Conservation (phyloP, 2,329 filamentous ascomycete species). For the Byssochlamys sp. region DNA sequence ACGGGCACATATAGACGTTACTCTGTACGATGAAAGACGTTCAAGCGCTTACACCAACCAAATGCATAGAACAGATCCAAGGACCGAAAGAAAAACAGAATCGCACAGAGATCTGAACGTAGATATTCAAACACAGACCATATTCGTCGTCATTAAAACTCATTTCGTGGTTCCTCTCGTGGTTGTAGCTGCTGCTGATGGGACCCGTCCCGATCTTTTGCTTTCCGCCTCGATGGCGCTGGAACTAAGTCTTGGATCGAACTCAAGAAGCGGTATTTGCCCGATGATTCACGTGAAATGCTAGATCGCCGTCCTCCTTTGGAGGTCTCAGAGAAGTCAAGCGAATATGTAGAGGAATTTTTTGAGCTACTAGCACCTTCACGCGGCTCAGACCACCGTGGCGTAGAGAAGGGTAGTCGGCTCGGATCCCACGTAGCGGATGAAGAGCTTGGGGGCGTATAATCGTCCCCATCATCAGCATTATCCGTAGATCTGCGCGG, state of each 20-base stretch:
- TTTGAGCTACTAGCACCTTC: conserved; percentile 37
- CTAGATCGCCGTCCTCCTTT: conserved; percentile 29
- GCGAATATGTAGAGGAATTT: conserved; percentile 38
- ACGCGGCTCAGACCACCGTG: conserved; percentile 31
- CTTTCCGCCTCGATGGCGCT: conserved; percentile 31
- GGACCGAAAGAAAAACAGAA: neutral
- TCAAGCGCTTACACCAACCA: neutral
- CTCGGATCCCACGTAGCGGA: conserved; percentile 35
- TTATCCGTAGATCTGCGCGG: conserved; percentile 31
- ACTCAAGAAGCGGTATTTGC: conserved; percentile 36
- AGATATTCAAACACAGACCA: neutral
- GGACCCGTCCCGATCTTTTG: conserved; percentile 29
- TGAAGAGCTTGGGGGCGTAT: conserved; percentile 37
- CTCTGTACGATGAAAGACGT: neutral
- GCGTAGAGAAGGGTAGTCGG: conserved; percentile 32
- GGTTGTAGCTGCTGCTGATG: conserved; percentile 16
- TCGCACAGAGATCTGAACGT: neutral
- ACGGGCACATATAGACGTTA: neutral
- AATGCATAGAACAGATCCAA: neutral
- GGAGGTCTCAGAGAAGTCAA: conserved; percentile 29
- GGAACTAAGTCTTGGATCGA: conserved; percentile 36
- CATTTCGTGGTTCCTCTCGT: conserved; percentile 25
- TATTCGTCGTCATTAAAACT: conserved; percentile 13
- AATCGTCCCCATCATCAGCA: conserved; percentile 30
- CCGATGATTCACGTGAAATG: conserved; percentile 29